A percentile compares a stretch with the other conserved stretches of the same genome.
Evolutionary conservation across 1,284 basidiomycete genomes (phyloP).

Genomic region (Fomes fomentarius): DNA sequence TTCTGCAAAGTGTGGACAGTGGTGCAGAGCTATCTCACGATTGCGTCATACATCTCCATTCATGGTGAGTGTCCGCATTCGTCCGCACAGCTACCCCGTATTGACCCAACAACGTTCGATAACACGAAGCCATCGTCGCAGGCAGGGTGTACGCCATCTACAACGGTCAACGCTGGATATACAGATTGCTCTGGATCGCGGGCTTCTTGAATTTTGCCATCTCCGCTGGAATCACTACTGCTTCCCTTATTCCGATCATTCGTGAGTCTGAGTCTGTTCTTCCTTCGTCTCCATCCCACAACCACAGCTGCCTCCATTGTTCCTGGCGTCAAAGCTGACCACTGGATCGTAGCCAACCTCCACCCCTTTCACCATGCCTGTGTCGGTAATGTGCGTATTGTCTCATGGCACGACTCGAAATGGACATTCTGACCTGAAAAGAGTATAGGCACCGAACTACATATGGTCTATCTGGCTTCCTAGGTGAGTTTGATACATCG

Average conservation of each 20-base stretch:
- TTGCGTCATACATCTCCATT: conserved; percentile 36
- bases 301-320: not conserved
- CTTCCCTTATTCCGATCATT: conserved; percentile 30
- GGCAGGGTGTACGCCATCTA: conserved; percentile 34
- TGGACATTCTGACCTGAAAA: not conserved
- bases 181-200: conserved; percentile 28
- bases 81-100: not conserved
- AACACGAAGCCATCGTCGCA: conserved; percentile 32
- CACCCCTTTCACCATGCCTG: conserved; percentile 32
- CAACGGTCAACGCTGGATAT: conserved; percentile 31
- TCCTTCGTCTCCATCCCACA: not conserved
- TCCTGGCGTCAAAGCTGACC: not conserved
- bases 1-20: conserved; percentile 36
- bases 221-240: conserved; percentile 29
- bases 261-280: conserved; percentile 19
- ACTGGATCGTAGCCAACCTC: conserved; percentile 21
- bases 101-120: not conserved
- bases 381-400: conserved; percentile 28
- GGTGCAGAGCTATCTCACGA: conserved; percentile 33
- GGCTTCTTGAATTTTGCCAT: conserved; percentile 29
- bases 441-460: conserved; percentile 29
- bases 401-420: not conserved
- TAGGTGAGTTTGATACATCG: conserved; percentile 20
- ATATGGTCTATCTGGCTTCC: conserved; percentile 37
- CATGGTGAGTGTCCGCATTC: conserved; percentile 27